Percentiles rank a stretch among this genome's conserved stretches.
phyloP scores from a whole-genome alignment of 257 asterid genomes.

The Solanum medicagineum region DNA sequence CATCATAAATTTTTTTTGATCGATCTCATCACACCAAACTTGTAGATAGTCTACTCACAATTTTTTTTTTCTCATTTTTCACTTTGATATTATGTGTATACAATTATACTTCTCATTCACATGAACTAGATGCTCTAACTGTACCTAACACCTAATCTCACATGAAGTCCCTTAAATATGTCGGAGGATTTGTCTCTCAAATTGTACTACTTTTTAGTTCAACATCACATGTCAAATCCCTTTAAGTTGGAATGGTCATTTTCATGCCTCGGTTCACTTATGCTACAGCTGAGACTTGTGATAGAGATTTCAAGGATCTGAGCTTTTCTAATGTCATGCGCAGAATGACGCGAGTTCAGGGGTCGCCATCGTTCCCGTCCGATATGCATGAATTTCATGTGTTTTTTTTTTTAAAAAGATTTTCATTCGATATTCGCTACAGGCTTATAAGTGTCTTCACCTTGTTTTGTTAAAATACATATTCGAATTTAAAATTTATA shows the following conservation, averaged over 20 bases:
- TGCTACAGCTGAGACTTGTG: too few species aligned
- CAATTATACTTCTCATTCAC: not conserved
- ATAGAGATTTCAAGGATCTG: too few species aligned
- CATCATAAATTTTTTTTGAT: not conserved
- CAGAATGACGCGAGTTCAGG: too few species aligned
- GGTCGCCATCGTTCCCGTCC: too few species aligned
- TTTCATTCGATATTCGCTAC: too few species aligned
- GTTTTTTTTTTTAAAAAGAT: too few species aligned
- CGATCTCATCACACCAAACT: not conserved
- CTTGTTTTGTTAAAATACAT: fast-evolving
- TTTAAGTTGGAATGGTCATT: not conserved
- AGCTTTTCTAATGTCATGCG: too few species aligned
- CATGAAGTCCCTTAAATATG: slow-evolving; percentile 1
- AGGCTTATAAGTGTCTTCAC: too few species aligned
- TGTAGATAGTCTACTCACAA: not conserved
- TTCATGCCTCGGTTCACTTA: too few species aligned
- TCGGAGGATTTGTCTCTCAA: not conserved
- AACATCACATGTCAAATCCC: not conserved
- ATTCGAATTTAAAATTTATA: not conserved
- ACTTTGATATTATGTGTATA: not conserved
- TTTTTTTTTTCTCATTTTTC: not conserved
- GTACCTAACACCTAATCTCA: slow-evolving; percentile 1
- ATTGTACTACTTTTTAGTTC: not conserved
- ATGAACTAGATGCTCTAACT: slow-evolving; percentile 1
- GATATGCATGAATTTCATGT: too few species aligned